Evolutionary conservation across 495 filamentous ascomycete genomes (phyloP).

Genomic region (Penicillium tannophilum): DNA sequence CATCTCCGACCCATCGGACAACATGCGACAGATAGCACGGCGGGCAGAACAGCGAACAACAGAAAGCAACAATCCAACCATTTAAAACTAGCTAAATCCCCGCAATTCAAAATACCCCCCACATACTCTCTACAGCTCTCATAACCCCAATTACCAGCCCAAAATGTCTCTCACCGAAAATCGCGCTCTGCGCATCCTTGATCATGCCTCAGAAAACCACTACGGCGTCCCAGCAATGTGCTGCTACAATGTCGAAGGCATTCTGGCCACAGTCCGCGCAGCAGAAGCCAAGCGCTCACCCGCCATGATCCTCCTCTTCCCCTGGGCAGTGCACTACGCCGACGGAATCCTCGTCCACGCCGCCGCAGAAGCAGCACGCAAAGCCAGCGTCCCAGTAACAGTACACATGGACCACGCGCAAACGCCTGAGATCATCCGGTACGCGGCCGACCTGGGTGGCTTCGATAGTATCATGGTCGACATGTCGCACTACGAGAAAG

Average conservation of each 20-base stretch:
- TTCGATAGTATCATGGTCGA: slow-evolving; percentile 86
- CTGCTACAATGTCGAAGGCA: slow-evolving; percentile 85
- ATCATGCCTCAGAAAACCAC: slow-evolving; percentile 54
- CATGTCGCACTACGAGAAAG: slow-evolving; percentile 82
- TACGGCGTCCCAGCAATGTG: slow-evolving; percentile 67
- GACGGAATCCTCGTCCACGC: slow-evolving; percentile 63
- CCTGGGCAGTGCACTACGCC: slow-evolving; percentile 78
- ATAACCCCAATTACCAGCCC: slow-evolving; percentile 1
- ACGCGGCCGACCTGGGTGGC: slow-evolving; percentile 63
- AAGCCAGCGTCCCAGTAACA: slow-evolving; percentile 68
- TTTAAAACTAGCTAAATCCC: slow-evolving; percentile 1
- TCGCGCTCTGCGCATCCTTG: slow-evolving; percentile 68
- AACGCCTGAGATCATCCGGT: slow-evolving; percentile 67
- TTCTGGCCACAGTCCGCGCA: slow-evolving; percentile 76
- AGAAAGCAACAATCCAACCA: background rate
- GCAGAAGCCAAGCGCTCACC: slow-evolving; percentile 74
- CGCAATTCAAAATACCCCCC: background rate
- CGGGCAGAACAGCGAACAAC: slow-evolving; percentile 11
- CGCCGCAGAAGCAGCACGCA: slow-evolving; percentile 62
- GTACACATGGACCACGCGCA: slow-evolving; percentile 80
- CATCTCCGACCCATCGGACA: slow-evolving; percentile 22
- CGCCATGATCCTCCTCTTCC: slow-evolving; percentile 83
- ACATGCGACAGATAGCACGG: slow-evolving; percentile 12
- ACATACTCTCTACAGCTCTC: background rate
- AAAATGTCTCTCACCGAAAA: slow-evolving; percentile 59